Evolutionary conservation across 2,329 filamentous ascomycete genomes (phyloP), one percentile per base, ranked within the genome.

Genomic region (Xylariales sp.): DNA sequence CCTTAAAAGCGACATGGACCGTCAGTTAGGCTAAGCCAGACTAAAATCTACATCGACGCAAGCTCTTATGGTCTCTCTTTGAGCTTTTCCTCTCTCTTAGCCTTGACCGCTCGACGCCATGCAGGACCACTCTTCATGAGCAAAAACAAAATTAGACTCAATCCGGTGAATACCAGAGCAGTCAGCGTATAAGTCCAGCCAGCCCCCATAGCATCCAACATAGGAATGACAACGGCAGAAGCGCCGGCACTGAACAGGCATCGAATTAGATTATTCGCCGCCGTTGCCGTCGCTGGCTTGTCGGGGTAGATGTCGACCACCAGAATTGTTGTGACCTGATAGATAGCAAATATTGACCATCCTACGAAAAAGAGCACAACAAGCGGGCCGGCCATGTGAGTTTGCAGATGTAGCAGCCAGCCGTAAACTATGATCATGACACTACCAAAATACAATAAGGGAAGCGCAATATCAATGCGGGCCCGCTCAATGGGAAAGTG

Each of bases 401-500:
- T 19, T 25, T 20, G 15, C 15, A 60, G 54, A 35, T 78, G 63
- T n/a, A 80, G 52, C 2, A 71, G 66, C 31, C 31, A 32, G 31
- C 9, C 31, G 31, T 11, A 32, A 14, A 7, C 31, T 12, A 32
- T 7, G 31, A 32, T 16, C 11, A 8, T 11, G 8, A 7, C 31
- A 14, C 31, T 10, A 14, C 31, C 15, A 8, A 32, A 10, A 14
- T 27, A 27, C 8, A 27, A 8, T n/a, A 27, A 8, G 24, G 24
- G 24, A 8, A 27, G n/a, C 8, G 8, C 8, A 8, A 27, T n/a
- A 8, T 27, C 24, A 8, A 82, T 61, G 25, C 79, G 66, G 0
- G 71, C 74, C 21, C 62, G 63, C 52, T 80, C 76, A 35, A 80
- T 74, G 8, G 76, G 76, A 39, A 77, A 79, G 14, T 64, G 61